Base-by-base conservation (phyloP, 2,329 filamentous ascomycete genomes). In the Xylariaceae sp. region DNA sequence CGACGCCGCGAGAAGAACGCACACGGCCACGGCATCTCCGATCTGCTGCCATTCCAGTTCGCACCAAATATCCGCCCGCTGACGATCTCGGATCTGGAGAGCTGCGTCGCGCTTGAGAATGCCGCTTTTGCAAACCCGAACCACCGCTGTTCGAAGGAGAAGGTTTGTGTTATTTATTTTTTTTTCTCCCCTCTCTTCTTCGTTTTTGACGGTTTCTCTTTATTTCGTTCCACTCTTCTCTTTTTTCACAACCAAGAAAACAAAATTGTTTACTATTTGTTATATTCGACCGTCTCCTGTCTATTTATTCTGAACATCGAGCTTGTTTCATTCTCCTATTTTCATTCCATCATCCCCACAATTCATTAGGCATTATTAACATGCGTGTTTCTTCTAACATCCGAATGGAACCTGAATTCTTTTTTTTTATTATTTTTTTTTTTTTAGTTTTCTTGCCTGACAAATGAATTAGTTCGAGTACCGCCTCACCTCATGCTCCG, bases 21-120 rank as follows among this genome's bases (percentile, higher is more conserved):
- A 47, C 37, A 35, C 37, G 35, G 10, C n/a, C 51, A 58, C 49
- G 63, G 52, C 57, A 40, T 54, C 32, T 66, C 74, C 47, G 69
- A 74, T 49, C 55, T 74, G 29, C 60, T 76, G 38, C 74, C 71
- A 8, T 82, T 84, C 57, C 73, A 79, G 40, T 79, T 88, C 58
- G 79, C 87, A 59, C 82, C 88, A 21, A 85, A 86, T 58, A 77
- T 86, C n/a, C 81, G 87, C 42, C 79, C 86, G 22, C 75, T 96
- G 40, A 87, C 80, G 33, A 66, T 78, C 38, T 77, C 76, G 21
- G 83, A 89, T 56, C 63, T 85, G 39, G 80, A 84, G 23, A 80
- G 77, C 6, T 78, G 75, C 52, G 62, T 77, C 20, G 70, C 70
- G 5, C 66, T 83, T 23, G 79, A 83, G 60, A 71, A 75, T 47